Conservation (phyloP, 2,329 filamentous ascomycete genomes). For the Fusarium lyarnte region DNA sequence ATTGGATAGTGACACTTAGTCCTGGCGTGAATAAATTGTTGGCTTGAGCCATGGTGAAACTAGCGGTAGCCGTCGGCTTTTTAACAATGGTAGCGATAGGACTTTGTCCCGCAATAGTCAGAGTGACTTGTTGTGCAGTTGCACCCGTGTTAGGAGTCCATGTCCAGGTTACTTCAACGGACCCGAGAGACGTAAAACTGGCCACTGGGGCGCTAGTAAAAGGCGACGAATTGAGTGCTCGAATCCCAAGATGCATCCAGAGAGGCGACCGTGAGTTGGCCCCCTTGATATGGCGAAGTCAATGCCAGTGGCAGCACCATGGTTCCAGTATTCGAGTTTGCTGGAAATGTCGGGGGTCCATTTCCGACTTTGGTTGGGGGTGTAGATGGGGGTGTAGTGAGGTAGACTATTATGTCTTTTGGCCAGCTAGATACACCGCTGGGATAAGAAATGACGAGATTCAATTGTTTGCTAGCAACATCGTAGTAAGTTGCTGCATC, state of each 20-base stretch:
- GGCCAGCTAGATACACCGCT: not conserved
- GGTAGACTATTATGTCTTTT: not conserved
- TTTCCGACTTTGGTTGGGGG: not conserved
- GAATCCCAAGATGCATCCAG: not conserved
- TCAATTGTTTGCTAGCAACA: not conserved
- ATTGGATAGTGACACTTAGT: rapidly evolving
- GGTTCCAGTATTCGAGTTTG: not conserved
- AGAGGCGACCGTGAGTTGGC: not conserved
- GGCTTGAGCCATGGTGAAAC: not conserved
- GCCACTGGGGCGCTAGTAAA: rapidly evolving
- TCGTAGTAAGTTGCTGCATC: not conserved
- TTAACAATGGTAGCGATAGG: not conserved
- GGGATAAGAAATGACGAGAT: not conserved
- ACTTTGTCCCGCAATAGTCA: not conserved
- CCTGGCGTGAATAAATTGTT: not conserved
- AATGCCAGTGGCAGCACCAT: not conserved
- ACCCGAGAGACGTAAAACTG: not conserved
- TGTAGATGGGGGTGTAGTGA: not conserved
- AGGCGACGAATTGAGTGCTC: not conserved
- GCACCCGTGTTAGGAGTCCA: rapidly evolving
- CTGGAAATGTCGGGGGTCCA: not conserved
- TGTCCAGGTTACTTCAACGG: not conserved
- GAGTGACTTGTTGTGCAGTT: not conserved
- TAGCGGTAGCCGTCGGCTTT: not conserved
- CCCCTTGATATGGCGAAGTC: not conserved